Percentiles rank a stretch among this genome's conserved stretches.
Conservation (phyloP, 2,329 filamentous ascomycete genomes). For the Tetracladium maxilliforme region DNA sequence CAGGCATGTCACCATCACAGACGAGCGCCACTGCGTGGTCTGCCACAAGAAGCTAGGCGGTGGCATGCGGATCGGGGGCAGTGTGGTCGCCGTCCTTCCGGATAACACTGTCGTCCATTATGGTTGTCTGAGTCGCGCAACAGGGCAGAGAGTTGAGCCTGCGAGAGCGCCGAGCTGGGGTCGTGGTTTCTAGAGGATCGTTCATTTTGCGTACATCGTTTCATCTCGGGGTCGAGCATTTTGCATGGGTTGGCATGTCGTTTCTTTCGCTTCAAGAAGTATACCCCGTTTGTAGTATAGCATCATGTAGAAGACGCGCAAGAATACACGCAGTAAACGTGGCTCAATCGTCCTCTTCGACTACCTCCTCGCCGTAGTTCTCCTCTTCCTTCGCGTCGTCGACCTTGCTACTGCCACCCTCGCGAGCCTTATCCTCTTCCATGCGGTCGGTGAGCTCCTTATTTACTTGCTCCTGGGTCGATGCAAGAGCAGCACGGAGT, state of each 20-base stretch:
- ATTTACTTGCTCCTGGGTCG: constrained; percentile 55
- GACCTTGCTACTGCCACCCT: constrained; percentile 19
- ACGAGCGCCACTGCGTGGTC: constrained; percentile 80
- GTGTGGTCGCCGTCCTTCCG: constrained; percentile 79
- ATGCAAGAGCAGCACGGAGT: constrained; percentile 39
- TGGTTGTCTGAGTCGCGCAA: constrained; percentile 43
- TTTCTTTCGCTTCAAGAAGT: too few relatives aligned
- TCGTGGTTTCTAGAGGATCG: not conserved
- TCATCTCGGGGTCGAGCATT: too few relatives aligned
- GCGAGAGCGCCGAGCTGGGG: not conserved
- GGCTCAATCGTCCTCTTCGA: constrained; percentile 43
- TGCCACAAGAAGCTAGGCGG: too few relatives aligned
- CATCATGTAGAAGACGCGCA: too few relatives aligned
- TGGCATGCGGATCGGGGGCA: constrained; percentile 75
- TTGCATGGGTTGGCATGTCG: too few relatives aligned
- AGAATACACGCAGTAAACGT: constrained; percentile 2
- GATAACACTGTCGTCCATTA: constrained; percentile 74
- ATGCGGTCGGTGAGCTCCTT: constrained; percentile 57
- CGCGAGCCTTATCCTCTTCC: constrained; percentile 52
- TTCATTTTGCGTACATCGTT: not conserved
- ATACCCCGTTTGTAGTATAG: too few relatives aligned
- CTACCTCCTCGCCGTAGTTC: constrained; percentile 74
- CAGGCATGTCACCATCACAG: constrained; percentile 56
- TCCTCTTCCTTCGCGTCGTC: constrained; percentile 52
- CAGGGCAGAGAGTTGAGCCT: constrained; percentile 6